Evolutionary conservation across 208 protist genomes (phyloP), one percentile per base, ranked within the genome.

Genomic region (Leishmania braziliensis): DNA sequence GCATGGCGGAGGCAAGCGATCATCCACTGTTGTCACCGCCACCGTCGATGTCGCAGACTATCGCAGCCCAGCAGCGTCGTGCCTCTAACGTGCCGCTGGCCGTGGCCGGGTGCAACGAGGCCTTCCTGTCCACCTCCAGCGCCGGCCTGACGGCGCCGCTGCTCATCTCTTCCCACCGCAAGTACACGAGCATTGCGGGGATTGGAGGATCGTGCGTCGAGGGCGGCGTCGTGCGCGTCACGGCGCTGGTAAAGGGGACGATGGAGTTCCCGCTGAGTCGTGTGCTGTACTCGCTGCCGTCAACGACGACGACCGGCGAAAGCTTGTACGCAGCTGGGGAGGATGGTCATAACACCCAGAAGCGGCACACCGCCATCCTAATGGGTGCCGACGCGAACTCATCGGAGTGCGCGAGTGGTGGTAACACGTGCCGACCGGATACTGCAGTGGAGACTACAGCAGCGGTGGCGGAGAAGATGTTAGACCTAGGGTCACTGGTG

Each of bases 191-290:
- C 73, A 20, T 93, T 29, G 84, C 77, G 20, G 89, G 91, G 56
- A 90, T 95, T 53, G 91, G 91, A 46, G 84, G 83, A 71, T 86
- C 89, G 20, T 93, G 87, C 77, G 83, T 92, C n/a, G 85, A 90
- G 78, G 89, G 84, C 70, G 88, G 91, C 20, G 78, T 87, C 14
- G 82, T 91, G 63, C 86, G 89, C 8, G 86, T 95, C 54, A 83
- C 89, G 6, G 85, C 89, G 16, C 86, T 95, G 29, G 71, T 85
- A 56, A 78, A 75, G 58, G 81, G 90, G 56, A 77, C 74, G 72
- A 82, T 86, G 70, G 68, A 65, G 20, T 91, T 95, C 60, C 65
- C 60, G 36, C 73, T 95, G 65, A 70, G 74, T 5, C 14, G 65
- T 26, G 68, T 85, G 43, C 74, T 88, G 56, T 53, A 80, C 0